Base-by-base conservation (phyloP, 2,329 filamentous ascomycete species). In the Pleoardoris graminearum region DNA sequence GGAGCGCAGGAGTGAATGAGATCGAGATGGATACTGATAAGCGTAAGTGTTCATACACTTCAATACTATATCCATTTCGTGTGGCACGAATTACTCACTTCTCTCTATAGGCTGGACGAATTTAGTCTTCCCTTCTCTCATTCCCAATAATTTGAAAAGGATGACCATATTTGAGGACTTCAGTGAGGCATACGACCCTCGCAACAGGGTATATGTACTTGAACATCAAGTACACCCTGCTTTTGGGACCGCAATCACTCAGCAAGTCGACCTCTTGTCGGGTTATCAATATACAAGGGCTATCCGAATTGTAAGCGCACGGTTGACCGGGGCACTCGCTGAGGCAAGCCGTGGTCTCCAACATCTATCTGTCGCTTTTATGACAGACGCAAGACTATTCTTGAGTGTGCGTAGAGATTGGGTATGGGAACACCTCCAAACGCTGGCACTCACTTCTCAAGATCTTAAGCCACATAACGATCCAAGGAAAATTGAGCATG, bases 321-420 rank as follows among this genome's bases (percentile, higher is more conserved):
- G 25, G 21, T 12, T 48, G 16, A 48, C 36, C 25, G 36, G 25
- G 14, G 44, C 25, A 48, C 37, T 53, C 23, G 50, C 44, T 19
- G 44, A 42, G 25, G 50, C 50, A 42, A 48, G 50, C 30, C 44
- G 48, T 38, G 36, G 21, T 33, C 50, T 53, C 14, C 14, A 53
- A 43, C 45, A 53, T 30, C 32, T 53, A 14, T 53, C 50, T 48
- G 43, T 29, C 17, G 33, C 50, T 35, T 53, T 53, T 25, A 53
- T 53, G 29, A 37, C 32, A 27, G 50, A 53, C 37, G 50, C 50
- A 33, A 42, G 29, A 12, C 35, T 33, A 29, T 53, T 48, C 45
- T 53, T 42, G 49, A 35, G 32, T n/a, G 38, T 36, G 30, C 48
- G 39, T 27, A 17, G 19, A 51, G 42, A 51, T 36, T 47, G 42